phyloP scores from a whole-genome alignment of 2,329 filamentous ascomycete species.

The Decorospora gaudefroyi region DNA sequence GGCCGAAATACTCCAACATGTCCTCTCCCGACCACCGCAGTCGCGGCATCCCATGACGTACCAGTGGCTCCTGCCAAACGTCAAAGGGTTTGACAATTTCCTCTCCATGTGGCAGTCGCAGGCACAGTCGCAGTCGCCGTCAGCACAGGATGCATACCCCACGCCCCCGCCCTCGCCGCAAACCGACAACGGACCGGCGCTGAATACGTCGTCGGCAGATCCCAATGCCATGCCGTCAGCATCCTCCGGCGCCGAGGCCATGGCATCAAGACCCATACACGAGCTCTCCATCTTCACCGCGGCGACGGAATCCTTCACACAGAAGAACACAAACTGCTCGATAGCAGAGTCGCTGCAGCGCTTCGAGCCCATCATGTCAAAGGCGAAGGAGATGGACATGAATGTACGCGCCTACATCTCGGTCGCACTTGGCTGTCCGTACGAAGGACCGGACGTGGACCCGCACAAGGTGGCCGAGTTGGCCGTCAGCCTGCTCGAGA shows the following conservation, averaged over 20 bases:
- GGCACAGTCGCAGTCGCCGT: constrained; percentile 50
- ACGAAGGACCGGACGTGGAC: constrained; percentile 65
- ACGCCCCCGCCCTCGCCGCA: constrained; percentile 49
- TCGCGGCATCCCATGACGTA: constrained; percentile 66
- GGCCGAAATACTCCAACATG: constrained; percentile 70
- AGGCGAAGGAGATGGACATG: constrained; percentile 66
- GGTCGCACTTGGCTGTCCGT: constrained; percentile 75
- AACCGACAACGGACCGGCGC: constrained; percentile 45
- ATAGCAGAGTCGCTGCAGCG: constrained; percentile 72
- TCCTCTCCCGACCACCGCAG: constrained; percentile 62
- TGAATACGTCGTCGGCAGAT: constrained; percentile 51
- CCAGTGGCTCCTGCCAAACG: constrained; percentile 80
- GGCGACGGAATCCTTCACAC: constrained; percentile 78
- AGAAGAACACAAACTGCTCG: constrained; percentile 80
- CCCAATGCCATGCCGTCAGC: constrained; percentile 51
- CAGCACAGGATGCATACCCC: constrained; percentile 54
- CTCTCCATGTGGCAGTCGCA: constrained; percentile 55
- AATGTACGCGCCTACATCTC: constrained; percentile 78
- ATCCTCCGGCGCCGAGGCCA: constrained; percentile 43
- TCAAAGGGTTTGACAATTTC: constrained; percentile 70
- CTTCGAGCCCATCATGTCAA: constrained; percentile 71
- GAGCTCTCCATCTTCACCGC: constrained; percentile 82
- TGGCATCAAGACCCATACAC: constrained; percentile 29
- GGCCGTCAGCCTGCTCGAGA: constrained; percentile 70
- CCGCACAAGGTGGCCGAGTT: constrained; percentile 65